Percentiles rank a stretch among this genome's conserved stretches.
Evolutionary conservation across 495 filamentous ascomycete species (phyloP).

Genomic region (Penicilliopsis zonata): DNA sequence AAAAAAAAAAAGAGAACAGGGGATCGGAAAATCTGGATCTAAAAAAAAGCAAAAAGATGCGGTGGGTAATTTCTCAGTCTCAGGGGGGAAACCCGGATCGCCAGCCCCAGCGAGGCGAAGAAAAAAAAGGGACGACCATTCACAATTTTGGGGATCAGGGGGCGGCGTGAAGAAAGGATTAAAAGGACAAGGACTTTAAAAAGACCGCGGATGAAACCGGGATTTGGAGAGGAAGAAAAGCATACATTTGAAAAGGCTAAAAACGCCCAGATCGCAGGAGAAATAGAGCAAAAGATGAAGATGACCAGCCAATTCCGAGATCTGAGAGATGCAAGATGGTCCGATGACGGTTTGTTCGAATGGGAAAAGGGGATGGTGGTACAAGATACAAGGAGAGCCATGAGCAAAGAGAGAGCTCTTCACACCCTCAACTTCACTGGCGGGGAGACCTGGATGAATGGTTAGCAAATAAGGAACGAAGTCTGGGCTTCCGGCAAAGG

Average conservation of each 20-base stretch:
- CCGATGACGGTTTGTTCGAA: constrained; percentile 23
- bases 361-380: constrained; percentile 27
- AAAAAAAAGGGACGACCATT: no score
- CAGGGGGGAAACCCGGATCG: no score
- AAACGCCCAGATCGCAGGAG: constrained; percentile 24
- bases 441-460: constrained; percentile 33
- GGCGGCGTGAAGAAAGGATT: no score
- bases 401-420: constrained; percentile 7
- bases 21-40: no score
- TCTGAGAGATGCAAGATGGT: constrained; percentile 26
- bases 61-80: no score
- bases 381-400: constrained; percentile 26
- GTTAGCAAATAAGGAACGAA: constrained; percentile 9
- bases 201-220: no score
- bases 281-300: constrained; percentile 20
- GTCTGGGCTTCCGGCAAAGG: not conserved
- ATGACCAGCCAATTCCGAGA: constrained; percentile 28
- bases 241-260: constrained; percentile 16
- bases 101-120: no score
- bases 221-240: constrained; percentile 9
- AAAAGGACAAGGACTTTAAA: no score
- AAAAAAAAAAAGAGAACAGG: no score
- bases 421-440: constrained; percentile 21
- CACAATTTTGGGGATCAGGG: no score
- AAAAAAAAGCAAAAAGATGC: no score